Evolutionary conservation across 2,329 filamentous ascomycete species (phyloP).

Genomic region (Cladosporium sp.): DNA sequence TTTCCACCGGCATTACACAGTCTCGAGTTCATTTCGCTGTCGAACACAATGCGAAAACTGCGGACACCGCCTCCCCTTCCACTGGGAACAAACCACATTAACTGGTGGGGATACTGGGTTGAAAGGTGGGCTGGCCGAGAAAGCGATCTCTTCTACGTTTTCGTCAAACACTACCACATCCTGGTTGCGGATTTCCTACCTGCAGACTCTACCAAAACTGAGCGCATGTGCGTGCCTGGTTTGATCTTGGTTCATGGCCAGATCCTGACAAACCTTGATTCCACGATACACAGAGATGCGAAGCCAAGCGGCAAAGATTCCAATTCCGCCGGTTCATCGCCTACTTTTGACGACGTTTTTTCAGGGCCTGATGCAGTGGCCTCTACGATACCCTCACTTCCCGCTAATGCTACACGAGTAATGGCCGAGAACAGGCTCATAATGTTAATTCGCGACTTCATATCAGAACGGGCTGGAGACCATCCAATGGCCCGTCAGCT

Average conservation of each 20-base stretch:
- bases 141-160: conserved; percentile 86
- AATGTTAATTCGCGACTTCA: conserved; percentile 73
- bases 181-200: conserved; percentile 61
- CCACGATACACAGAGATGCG: conserved; percentile 67
- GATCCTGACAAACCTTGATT: conserved; percentile 71
- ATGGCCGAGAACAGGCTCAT: conserved; percentile 89
- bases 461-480: conserved; percentile 57
- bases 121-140: conserved; percentile 81
- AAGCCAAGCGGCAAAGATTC: conserved; percentile 29
- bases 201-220: conserved; percentile 45
- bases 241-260: conserved; percentile 79
- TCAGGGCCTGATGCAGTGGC: conserved; percentile 62
- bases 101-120: conserved; percentile 81
- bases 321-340: conserved; percentile 35
- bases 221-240: conserved; percentile 65
- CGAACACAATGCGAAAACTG: conserved; percentile 55
- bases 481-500: conserved; percentile 56
- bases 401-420: conserved; percentile 66
- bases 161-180: conserved; percentile 81
- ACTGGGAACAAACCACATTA: conserved; percentile 64
- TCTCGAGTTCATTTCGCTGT: conserved; percentile 58
- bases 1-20: conserved; percentile 65
- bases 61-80: conserved; percentile 63
- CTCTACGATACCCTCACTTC: conserved; percentile 56
- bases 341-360: conserved; percentile 64